Evolutionary conservation across 768 basidiomycete species (phyloP).

Genomic region (Termitomyces eurrhizus): DNA sequence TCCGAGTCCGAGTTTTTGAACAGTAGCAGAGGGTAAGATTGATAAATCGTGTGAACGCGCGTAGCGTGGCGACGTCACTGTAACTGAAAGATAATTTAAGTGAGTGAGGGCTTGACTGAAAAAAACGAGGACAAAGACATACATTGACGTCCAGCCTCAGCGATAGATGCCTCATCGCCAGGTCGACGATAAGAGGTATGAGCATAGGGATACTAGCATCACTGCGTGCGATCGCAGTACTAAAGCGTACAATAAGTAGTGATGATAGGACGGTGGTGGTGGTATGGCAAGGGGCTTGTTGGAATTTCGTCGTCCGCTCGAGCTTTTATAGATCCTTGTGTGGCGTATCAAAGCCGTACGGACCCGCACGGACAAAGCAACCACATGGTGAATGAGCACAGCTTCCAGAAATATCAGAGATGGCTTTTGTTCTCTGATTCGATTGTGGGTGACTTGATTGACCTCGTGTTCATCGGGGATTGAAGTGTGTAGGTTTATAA

Average conservation of each 20-base stretch:
- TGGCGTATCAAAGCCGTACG: constrained; percentile 9
- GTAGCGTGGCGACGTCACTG: background rate
- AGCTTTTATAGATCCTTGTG: constrained; percentile 8
- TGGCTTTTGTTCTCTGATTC: background rate
- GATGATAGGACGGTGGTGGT: background rate
- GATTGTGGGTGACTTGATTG: background rate
- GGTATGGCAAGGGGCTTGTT: background rate
- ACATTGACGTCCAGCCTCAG: background rate
- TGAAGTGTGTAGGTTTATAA: background rate
- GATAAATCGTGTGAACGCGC: background rate
- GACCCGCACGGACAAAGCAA: background rate
- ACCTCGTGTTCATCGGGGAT: background rate
- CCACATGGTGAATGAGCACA: background rate
- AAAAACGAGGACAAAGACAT: background rate
- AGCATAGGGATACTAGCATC: background rate
- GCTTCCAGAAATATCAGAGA: background rate
- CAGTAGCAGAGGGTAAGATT: too few species aligned
- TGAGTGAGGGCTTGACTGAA: background rate
- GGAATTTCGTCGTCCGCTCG: background rate
- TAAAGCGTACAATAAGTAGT: background rate
- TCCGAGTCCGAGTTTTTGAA: background rate
- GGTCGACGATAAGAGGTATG: background rate
- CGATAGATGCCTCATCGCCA: background rate
- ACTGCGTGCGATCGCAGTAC: background rate
- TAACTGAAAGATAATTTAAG: background rate